Conservation (phyloP, 371 early-diverging fungal genomes). For the Mucor ambiguus region DNA sequence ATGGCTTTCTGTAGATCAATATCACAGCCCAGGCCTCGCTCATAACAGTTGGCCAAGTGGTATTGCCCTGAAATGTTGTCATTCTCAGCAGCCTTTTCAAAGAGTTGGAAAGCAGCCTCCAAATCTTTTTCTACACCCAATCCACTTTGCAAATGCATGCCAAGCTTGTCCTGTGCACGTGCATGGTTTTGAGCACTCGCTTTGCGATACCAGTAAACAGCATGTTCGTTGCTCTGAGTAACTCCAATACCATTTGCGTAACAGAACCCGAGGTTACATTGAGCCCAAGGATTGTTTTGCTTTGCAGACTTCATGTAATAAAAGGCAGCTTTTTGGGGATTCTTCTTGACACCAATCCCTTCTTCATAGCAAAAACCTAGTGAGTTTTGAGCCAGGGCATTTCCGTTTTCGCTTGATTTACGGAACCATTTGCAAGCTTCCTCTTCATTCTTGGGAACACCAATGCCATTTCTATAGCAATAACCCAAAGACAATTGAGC, state of each 20-base stretch:
- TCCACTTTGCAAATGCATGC: slow-evolving; percentile 78
- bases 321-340: slow-evolving; percentile 69
- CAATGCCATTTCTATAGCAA: slow-evolving; percentile 76
- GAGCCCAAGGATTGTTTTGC: slow-evolving; percentile 86
- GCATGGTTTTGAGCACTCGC: slow-evolving; percentile 71
- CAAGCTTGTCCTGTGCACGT: slow-evolving; percentile 84
- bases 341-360: slow-evolving; percentile 68
- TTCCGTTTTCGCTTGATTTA: slow-evolving; percentile 66
- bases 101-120: slow-evolving; percentile 58
- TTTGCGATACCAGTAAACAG: slow-evolving; percentile 72
- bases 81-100: slow-evolving; percentile 61
- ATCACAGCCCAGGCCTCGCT: slow-evolving; percentile 67
- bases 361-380: slow-evolving; percentile 85
- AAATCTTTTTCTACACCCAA: slow-evolving; percentile 64
- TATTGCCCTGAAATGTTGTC: slow-evolving; percentile 63
- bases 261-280: slow-evolving; percentile 84
- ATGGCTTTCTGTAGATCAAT: slow-evolving; percentile 59
- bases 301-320: slow-evolving; percentile 83
- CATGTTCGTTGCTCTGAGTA: slow-evolving; percentile 55
- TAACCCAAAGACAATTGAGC: slow-evolving; percentile 82
- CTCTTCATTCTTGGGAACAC: slow-evolving; percentile 61
- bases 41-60: slow-evolving; percentile 62
- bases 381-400: slow-evolving; percentile 79
- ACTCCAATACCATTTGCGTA: slow-evolving; percentile 85
- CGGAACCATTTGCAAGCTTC: slow-evolving; percentile 72